Conservation (phyloP, 2,329 filamentous ascomycete species). For the Epichloe typhina region DNA sequence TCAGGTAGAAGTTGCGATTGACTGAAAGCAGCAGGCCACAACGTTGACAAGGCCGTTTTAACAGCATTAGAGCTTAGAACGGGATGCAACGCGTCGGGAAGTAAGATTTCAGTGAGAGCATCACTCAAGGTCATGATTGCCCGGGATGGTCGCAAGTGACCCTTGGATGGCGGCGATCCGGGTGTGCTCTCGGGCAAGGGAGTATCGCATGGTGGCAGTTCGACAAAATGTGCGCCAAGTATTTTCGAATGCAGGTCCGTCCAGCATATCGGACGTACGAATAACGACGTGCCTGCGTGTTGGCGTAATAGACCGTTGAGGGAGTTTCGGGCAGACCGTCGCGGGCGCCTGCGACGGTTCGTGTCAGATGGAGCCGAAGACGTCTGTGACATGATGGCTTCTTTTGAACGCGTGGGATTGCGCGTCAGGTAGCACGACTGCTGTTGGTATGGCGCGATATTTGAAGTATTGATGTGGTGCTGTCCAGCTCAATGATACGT, state of each 20-base stretch:
- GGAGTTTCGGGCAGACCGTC: constrained; percentile 31
- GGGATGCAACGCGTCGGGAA: constrained; percentile 18
- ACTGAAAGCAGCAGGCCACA: constrained; percentile 28
- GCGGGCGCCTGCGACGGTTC: not conserved
- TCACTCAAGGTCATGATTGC: constrained; percentile 29
- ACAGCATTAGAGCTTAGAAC: constrained; percentile 28
- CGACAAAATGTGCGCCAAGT: constrained; percentile 33
- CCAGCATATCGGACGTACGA: constrained; percentile 41
- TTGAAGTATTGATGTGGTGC: constrained; percentile 10
- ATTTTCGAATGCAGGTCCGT: constrained; percentile 36
- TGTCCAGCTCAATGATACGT: not conserved
- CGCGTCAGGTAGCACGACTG: constrained; percentile 7
- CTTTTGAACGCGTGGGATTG: constrained; percentile 14
- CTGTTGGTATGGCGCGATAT: constrained; percentile 8
- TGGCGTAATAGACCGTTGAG: constrained; percentile 39
- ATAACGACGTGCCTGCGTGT: constrained; percentile 34
- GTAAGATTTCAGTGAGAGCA: constrained; percentile 30
- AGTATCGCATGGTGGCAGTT: constrained; percentile 27
- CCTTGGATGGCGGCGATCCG: constrained; percentile 22
- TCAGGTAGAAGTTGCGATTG: constrained; percentile 21
- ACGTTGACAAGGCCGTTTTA: constrained; percentile 28
- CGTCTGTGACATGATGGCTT: not conserved
- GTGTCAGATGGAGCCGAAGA: not conserved
- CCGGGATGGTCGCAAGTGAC: constrained; percentile 25
- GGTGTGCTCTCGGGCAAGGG: constrained; percentile 24